Evolutionary conservation across 306 rosid species (phyloP).

Genomic region (Pachyrhizus erosus): DNA sequence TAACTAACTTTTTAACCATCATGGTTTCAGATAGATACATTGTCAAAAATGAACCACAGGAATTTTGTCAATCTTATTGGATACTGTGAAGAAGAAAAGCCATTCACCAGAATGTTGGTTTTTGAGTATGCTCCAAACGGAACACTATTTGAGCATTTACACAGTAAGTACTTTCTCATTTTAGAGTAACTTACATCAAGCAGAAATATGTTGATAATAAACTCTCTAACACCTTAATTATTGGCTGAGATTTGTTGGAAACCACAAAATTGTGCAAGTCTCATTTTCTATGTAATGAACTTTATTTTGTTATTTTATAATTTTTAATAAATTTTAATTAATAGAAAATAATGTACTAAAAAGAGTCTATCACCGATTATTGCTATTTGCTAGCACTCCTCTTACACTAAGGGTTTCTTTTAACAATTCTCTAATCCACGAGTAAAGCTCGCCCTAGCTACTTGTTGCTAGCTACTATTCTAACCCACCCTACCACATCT

Average conservation of each 20-base stretch:
- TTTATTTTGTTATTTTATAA: too few relatives aligned
- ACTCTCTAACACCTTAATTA: not conserved
- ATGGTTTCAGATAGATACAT: slow-evolving; percentile 65
- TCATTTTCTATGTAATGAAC: too few relatives aligned
- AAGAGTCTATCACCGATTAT: too few relatives aligned
- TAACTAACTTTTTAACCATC: slow-evolving; percentile 39
- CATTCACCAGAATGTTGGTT: slow-evolving; percentile 94
- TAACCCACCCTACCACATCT: not conserved
- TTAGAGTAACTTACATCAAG: not conserved
- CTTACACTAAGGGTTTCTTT: not conserved
- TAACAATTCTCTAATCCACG: not conserved
- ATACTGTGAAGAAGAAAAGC: slow-evolving; percentile 79
- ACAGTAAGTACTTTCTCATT: slow-evolving; percentile 59
- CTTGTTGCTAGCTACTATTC: not conserved
- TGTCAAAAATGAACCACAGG: slow-evolving; percentile 91
- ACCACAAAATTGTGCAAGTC: not conserved
- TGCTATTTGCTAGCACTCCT: too few relatives aligned
- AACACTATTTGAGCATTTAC: slow-evolving; percentile 93
- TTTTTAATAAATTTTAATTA: too few relatives aligned
- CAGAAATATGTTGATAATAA: not conserved
- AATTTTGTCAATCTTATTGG: slow-evolving; percentile 92
- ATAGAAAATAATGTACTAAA: too few relatives aligned
- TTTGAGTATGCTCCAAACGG: slow-evolving; percentile 97
- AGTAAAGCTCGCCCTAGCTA: not conserved
- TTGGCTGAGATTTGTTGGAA: not conserved